Evolutionary conservation across 2,329 filamentous ascomycete species (phyloP).

Genomic region (Aspergillus fischeri): DNA sequence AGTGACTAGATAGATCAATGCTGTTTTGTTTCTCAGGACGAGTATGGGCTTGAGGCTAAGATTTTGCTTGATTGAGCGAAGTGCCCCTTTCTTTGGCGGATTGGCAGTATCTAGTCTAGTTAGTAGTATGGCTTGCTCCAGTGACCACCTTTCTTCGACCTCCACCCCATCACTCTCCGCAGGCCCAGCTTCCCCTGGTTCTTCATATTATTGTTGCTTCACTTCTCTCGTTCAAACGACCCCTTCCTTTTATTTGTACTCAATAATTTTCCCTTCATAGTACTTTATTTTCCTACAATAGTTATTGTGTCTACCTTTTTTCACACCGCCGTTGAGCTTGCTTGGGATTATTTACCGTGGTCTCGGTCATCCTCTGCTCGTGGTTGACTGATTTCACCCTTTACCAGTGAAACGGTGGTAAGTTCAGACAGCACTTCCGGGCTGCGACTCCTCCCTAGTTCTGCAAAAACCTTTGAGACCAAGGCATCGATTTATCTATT

Average conservation of each 20-base stretch:
- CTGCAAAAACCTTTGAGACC: slow-evolving; percentile 7
- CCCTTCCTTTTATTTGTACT: slow-evolving; percentile 11
- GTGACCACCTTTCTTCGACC: slow-evolving; percentile 17
- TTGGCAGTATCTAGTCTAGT: slow-evolving; percentile 9
- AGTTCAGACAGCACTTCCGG: slow-evolving; percentile 11
- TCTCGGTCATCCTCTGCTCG: slow-evolving; percentile 4
- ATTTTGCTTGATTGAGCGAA: slow-evolving; percentile 6
- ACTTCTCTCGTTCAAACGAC: slow-evolving; percentile 23
- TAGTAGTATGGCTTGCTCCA: slow-evolving; percentile 9
- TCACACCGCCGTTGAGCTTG: slow-evolving; percentile 6
- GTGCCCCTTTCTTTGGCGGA: slow-evolving; percentile 31
- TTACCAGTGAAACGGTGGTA: slow-evolving; percentile 11
- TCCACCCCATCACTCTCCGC: slow-evolving; percentile 19
- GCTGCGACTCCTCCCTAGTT: background rate
- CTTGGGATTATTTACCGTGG: slow-evolving; percentile 5
- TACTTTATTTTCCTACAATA: slow-evolving; percentile 8
- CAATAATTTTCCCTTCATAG: slow-evolving; percentile 6
- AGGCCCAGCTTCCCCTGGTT: slow-evolving; percentile 18
- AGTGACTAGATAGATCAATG: background rate
- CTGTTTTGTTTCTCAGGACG: background rate
- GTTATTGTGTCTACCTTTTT: slow-evolving; percentile 5
- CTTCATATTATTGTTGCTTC: slow-evolving; percentile 17
- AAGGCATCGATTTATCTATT: slow-evolving; percentile 5
- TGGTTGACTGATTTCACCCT: slow-evolving; percentile 10
- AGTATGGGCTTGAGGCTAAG: slow-evolving; percentile 3